These are phyloP conservation scores for Pythium aquatile DNA, from an alignment of 352 stramenopile genomes.

Conservation along the genomic window DNA sequence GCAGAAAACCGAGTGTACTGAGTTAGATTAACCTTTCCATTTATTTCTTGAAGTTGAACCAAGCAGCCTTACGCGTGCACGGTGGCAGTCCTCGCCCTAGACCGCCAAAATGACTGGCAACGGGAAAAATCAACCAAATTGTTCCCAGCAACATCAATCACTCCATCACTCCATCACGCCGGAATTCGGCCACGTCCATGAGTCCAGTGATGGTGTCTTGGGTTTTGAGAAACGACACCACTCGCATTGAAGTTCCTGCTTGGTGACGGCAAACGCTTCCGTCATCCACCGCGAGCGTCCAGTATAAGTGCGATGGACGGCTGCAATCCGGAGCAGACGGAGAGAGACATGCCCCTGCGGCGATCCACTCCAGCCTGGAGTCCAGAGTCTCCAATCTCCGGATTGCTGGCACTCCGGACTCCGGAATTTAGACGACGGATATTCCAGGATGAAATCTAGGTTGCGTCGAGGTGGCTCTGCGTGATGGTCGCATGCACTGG, in stretches of 20 bases:
- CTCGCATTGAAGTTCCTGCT: background rate
- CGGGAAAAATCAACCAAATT: background rate
- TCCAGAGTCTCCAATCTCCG: background rate
- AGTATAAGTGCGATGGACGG: background rate
- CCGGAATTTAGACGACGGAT: background rate
- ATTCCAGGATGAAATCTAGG: background rate
- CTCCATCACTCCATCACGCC: background rate
- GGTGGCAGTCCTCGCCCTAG: background rate
- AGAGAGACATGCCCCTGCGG: background rate
- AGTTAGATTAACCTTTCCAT: background rate
- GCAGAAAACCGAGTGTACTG: background rate
- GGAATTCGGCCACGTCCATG: constrained; percentile 4
- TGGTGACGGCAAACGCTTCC: background rate
- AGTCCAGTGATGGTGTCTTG: background rate
- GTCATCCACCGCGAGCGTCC: background rate
- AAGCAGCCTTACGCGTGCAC: background rate
- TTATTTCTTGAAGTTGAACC: background rate
- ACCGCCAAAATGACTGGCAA: background rate
- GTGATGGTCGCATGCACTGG: background rate
- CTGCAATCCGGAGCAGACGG: background rate
- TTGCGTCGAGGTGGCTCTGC: background rate
- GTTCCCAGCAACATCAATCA: background rate
- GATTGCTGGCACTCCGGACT: background rate
- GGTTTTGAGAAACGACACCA: background rate
- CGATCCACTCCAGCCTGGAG: background rate